Evolutionary conservation across 805 yeast species (phyloP), one percentile per base, ranked within the genome.

Genomic region (Lipomyces oligophaga): DNA sequence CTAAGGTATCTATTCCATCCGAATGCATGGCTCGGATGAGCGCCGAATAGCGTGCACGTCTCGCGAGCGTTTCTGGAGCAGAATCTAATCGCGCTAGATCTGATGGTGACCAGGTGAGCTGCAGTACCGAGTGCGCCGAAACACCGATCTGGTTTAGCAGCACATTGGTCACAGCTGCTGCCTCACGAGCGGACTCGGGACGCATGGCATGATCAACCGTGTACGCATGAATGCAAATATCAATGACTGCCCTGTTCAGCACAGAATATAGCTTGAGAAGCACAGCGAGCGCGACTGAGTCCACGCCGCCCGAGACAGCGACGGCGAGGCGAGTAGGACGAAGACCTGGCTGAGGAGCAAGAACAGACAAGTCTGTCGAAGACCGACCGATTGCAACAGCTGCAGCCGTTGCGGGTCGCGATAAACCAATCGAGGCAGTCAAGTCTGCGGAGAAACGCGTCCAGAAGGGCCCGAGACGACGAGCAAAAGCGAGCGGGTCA

Each of bases 261-360:
- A 65, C 51, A 8, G 69, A 64, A 55, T 67, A 74, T 21, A 65
- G 62, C 0, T 67, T 50, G 3, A 81, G 61, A 16, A 83, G 65
- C 53, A 73, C 73, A 0, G 83, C 70, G 35, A 85, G 62, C 11
- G 84, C 80, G 79, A 84, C 79, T 1, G 93, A 84, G 60, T 85
- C 94, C 0, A 81, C 87, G 1, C 94, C 94, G 1, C 95, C 95
- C 13, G 87, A 80, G 0, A 85, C 72, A 0, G 88, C 87, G 15
- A 85, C 7, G n/a, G 21, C 19, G 28, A 32, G 30, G n/a, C n/a
- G n/a, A n/a, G n/a, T n/a, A n/a, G n/a, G n/a, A n/a, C n/a, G n/a
- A n/a, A n/a, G n/a, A n/a, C n/a, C n/a, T n/a, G n/a, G n/a, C n/a
- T n/a, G n/a, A n/a, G n/a, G n/a, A n/a, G n/a, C n/a, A n/a, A n/a